Conservation (phyloP, 1,284 basidiomycete species). For the Rhizopogon hawkerae region DNA sequence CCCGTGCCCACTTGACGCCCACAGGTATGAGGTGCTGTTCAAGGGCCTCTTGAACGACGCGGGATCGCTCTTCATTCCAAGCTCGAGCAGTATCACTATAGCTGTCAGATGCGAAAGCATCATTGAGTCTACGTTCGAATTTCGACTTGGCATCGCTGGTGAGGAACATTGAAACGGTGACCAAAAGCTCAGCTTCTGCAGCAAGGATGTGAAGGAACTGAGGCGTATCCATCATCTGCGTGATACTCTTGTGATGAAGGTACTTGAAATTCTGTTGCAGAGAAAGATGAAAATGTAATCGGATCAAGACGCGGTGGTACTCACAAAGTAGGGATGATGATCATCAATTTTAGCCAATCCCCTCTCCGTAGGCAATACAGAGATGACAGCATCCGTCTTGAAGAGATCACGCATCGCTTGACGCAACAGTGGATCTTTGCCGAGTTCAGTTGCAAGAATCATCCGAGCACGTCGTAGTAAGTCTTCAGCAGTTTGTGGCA, state of each 20-base stretch:
- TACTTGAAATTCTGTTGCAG: conserved; percentile 86
- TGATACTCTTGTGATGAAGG: conserved; percentile 73
- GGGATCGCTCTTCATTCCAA: conserved; percentile 89
- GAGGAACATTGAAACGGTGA: conserved; percentile 71
- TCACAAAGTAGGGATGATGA: conserved; percentile 80
- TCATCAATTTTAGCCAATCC: conserved; percentile 90
- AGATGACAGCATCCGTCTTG: conserved; percentile 70
- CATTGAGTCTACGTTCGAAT: conserved; percentile 69
- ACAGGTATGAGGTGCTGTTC: conserved; percentile 76
- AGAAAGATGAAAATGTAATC: not conserved
- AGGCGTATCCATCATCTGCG: conserved; percentile 61
- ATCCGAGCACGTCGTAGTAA: conserved; percentile 69
- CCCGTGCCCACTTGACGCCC: conserved; percentile 81
- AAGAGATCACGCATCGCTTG: conserved; percentile 75
- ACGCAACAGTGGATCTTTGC: conserved; percentile 86
- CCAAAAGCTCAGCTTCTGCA: conserved; percentile 83
- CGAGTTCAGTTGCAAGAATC: conserved; percentile 85
- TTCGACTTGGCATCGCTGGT: conserved; percentile 52
- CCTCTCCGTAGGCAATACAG: conserved; percentile 83
- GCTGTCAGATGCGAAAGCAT: conserved; percentile 80
- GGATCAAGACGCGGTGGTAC: conserved; percentile 27
- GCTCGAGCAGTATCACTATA: conserved; percentile 77
- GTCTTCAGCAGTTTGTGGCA: conserved; percentile 52
- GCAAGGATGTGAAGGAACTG: conserved; percentile 90
- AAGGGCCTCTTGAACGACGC: conserved; percentile 73